Evolutionary conservation across 495 filamentous ascomycete species (phyloP), one percentile per base, ranked within the genome.

Genomic region (Penicillium parvum): DNA sequence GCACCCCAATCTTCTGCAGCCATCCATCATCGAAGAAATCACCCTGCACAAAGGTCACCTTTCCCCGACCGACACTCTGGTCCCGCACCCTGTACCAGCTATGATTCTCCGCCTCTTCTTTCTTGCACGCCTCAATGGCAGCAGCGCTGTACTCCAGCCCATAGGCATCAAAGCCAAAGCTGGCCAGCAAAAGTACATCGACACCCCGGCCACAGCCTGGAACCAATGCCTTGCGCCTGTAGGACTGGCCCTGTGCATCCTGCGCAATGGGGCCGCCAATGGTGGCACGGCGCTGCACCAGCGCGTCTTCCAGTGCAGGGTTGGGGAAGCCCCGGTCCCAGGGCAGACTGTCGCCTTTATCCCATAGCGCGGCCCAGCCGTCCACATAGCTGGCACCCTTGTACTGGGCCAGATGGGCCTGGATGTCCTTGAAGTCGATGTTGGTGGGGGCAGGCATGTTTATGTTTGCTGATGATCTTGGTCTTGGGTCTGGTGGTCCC

Each of bases 161-260:
- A 47, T 78, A 82, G 0, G 78, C 78, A 59, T 90, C 81, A 59
- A 83, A 90, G 0, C 85, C 86, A 45, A 79, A 76, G 30, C 78
- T 73, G 23, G 77, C 73, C n/a, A 90, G 70, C 27, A 90, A 66
- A 21, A 87, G 65, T 5, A 85, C 81, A 63, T 90, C 85, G 54
- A 88, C 78, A 3, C 86, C 88, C 28, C 79, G 71, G 2, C 87
- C 88, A 58, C 88, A 92, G 5, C 88, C 88, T 0, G 82, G 79
- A 6, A 87, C 77, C 7, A 86, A 57, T 4, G 78, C 82, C 32
- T 60, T 76, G 23, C 72, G 73, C 17, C 64, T 56, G 27, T 49
- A 55, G 17, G 36, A 43, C 9, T 53, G 49, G 10, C 56, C 52
- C 9, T 49, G 40, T 14, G 48, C 47, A 20, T 64, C 63, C 19